Percentiles rank a stretch among this genome's conserved stretches.
Evolutionary conservation across 768 basidiomycete genomes (phyloP).

Genomic region (Amanita inopinata): DNA sequence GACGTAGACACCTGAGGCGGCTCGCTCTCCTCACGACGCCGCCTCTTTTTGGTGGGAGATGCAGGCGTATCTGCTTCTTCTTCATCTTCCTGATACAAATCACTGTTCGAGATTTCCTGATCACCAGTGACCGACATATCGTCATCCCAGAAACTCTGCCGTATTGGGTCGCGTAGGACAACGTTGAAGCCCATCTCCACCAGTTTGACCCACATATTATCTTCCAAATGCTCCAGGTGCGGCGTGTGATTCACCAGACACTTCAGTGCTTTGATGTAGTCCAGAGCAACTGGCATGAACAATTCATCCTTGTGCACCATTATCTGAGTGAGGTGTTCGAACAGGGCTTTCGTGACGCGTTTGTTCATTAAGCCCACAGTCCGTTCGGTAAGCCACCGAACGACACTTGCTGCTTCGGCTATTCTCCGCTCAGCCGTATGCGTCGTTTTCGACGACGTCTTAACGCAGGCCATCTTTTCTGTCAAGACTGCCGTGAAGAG

Average conservation of each 20-base stretch:
- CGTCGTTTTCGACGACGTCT: slow-evolving; percentile 27
- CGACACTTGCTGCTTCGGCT: slow-evolving; percentile 49
- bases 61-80: slow-evolving; percentile 19
- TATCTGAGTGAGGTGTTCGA: slow-evolving; percentile 55
- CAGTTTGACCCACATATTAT: slow-evolving; percentile 55
- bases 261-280: slow-evolving; percentile 75
- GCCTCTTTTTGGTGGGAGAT: slow-evolving; percentile 29
- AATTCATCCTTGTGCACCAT: slow-evolving; percentile 47
- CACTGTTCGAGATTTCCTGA: slow-evolving; percentile 20
- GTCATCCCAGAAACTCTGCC: slow-evolving; percentile 22
- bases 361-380: slow-evolving; percentile 46
- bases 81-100: slow-evolving; percentile 26
- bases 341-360: slow-evolving; percentile 43
- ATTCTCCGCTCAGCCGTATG: slow-evolving; percentile 50
- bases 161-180: slow-evolving; percentile 51
- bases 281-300: slow-evolving; percentile 54
- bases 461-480: slow-evolving; percentile 47
- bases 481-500: slow-evolving; percentile 55
- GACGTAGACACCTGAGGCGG: slow-evolving; percentile 15
- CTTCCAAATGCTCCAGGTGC: slow-evolving; percentile 70
- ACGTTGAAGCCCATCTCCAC: slow-evolving; percentile 71
- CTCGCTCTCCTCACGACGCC: slow-evolving; percentile 16
- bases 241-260: slow-evolving; percentile 54
- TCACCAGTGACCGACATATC: slow-evolving; percentile 21
- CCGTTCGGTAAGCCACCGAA: slow-evolving; percentile 69